These are phyloP conservation scores for Castanea mollissima DNA, from an alignment of 306 rosid species.

Conservation along the genomic window DNA sequence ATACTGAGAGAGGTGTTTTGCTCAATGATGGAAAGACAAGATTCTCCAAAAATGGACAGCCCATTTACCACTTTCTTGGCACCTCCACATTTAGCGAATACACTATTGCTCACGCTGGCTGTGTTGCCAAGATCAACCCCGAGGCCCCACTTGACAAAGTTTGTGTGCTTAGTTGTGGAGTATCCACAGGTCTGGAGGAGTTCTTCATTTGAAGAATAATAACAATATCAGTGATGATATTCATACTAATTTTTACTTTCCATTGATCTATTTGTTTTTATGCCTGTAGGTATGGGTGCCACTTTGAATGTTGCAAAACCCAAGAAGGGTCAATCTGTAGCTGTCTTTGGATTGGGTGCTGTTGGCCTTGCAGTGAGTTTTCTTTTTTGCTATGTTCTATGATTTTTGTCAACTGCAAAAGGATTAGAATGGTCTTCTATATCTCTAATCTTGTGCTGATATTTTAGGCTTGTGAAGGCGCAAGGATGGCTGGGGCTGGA, in stretches of 20 bases:
- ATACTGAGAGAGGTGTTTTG: slow-evolving; percentile 84
- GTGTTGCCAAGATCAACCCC: slow-evolving; percentile 82
- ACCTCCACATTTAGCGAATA: slow-evolving; percentile 90
- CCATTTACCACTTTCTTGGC: slow-evolving; percentile 75
- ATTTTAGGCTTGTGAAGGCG: slow-evolving; percentile 82
- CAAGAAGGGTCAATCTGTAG: slow-evolving; percentile 71
- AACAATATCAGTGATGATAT: no score
- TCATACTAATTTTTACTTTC: no score
- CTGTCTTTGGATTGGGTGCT: slow-evolving; percentile 83
- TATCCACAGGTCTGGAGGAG: slow-evolving; percentile 65
- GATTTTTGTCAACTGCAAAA: neutral
- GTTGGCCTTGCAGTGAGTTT: slow-evolving; percentile 85
- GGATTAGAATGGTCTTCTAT: neutral
- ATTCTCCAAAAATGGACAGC: slow-evolving; percentile 73
- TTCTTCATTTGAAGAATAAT: neutral
- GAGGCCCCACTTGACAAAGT: slow-evolving; percentile 92
- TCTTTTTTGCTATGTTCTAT: neutral
- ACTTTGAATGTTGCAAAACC: slow-evolving; percentile 90
- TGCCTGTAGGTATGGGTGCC: slow-evolving; percentile 74
- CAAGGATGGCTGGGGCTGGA: slow-evolving; percentile 73
- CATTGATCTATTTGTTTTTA: neutral
- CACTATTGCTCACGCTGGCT: slow-evolving; percentile 80
- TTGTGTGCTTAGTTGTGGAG: slow-evolving; percentile 87
- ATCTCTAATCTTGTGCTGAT: neutral
- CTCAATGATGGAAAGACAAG: slow-evolving; percentile 55